Base-by-base conservation (phyloP, 2,329 filamentous ascomycete species). In the Fusarium sp. region DNA sequence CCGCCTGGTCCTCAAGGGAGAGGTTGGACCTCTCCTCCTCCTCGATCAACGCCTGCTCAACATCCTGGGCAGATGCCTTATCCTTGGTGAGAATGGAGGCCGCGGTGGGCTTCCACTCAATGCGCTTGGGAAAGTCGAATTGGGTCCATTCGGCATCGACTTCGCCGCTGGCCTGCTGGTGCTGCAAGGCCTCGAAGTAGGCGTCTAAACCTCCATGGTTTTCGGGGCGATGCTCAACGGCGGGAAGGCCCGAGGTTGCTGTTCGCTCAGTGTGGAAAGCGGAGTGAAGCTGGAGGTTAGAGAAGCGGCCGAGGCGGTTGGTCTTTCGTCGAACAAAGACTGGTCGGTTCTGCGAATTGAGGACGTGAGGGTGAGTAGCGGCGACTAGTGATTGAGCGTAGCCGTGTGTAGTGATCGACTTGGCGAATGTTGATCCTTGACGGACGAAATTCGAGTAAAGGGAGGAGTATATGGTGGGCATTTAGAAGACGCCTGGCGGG, bases 321-420 rank as follows among this genome's bases (percentile, higher is more conserved):
- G 84, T 88, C 78, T 87, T 88, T 79, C 88, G 88, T 78, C 89
- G 88, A 70, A 86, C 88, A 80, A 91, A 92, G 79, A 89, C 89
- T 73, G 89, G 89, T 77, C 90, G 88, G 82, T 90, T 91, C 83
- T 91, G 95, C 82, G 86, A 91, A 89, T 92, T 95, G 90, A 88
- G 91, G 89, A 87, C 93, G 92, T 89, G 88, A 66, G 90, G 90
- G 74, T 98, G 95, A 75, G 95, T 95, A 80, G 95, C 96, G 81
- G 97, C 97, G 86, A 99, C 95, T 86, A 98, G 93, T 74, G 95
- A 98, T 84, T 98, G 96, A 79, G 95, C 95, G 90, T 98, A 98
- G 86, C 96, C 96, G 91, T 98, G 95, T 83, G 95, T 95, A 84
- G 95, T 96, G 84, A 98, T 93, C 81, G 95, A 95, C 88, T 98